Percentiles rank a stretch among this genome's conserved stretches.
phyloP scores from a whole-genome alignment of 148 eudicot species.

The Nepenthes gracilis region DNA sequence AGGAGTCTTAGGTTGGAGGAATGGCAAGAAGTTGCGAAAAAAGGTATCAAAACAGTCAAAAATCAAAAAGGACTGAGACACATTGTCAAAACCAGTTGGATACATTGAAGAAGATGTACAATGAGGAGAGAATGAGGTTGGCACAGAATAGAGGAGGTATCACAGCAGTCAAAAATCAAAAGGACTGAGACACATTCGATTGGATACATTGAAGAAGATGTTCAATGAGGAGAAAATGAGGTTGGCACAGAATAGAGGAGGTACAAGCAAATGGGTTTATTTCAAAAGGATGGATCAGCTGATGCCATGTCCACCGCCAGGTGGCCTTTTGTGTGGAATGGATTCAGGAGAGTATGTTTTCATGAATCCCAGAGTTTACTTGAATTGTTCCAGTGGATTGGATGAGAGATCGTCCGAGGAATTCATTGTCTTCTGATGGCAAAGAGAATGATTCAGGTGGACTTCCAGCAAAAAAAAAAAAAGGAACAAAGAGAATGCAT shows the following conservation, averaged over 20 bases:
- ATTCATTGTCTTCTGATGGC: slow-evolving; percentile 27
- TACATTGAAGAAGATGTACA: slow-evolving; percentile 70
- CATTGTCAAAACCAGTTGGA: slow-evolving; percentile 70
- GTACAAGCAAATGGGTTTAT: slow-evolving; percentile 49
- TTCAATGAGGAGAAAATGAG: too few species aligned
- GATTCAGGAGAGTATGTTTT: slow-evolving; percentile 52
- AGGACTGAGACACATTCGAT: too few species aligned
- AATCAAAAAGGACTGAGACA: slow-evolving; percentile 40
- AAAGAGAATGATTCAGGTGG: slow-evolving; percentile 33
- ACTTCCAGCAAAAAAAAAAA: slow-evolving; percentile 26
- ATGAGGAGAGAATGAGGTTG: slow-evolving; percentile 42
- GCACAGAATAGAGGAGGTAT: slow-evolving; percentile 6
- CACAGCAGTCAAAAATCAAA: too few species aligned
- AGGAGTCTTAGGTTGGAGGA: slow-evolving; percentile 61
- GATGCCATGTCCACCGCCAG: slow-evolving; percentile 31
- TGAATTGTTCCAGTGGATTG: slow-evolving; percentile 42
- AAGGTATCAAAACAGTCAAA: slow-evolving; percentile 46
- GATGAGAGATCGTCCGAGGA: slow-evolving; percentile 48
- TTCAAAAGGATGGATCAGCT: slow-evolving; percentile 60
- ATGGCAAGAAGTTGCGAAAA: slow-evolving; percentile 74
- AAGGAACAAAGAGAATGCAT: slow-evolving; percentile 6
- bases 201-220: too few species aligned
- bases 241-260: too few species aligned
- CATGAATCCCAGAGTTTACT: slow-evolving; percentile 33
- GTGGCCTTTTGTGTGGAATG: slow-evolving; percentile 48